phyloP scores from a whole-genome alignment of 768 basidiomycete species.

The Serpula lacrymans region DNA sequence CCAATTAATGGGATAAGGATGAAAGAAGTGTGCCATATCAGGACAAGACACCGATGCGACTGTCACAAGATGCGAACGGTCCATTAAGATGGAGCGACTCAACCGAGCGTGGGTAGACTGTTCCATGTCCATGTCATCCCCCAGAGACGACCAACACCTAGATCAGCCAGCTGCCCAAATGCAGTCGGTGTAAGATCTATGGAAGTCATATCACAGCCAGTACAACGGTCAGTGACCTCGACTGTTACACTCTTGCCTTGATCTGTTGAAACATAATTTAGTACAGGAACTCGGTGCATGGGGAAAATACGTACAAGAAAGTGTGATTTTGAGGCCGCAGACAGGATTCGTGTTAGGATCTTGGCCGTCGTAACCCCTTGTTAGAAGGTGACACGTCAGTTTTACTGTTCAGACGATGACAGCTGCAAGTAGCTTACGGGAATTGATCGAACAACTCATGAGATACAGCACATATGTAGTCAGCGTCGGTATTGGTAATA shows the following conservation, averaged over 20 bases:
- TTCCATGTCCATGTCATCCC: slow-evolving; percentile 7
- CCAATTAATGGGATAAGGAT: too few species aligned
- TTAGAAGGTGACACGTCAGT: too few species aligned
- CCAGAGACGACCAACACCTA: slow-evolving; percentile 4
- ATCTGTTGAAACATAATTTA: slow-evolving; percentile 1
- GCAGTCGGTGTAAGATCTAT: slow-evolving; percentile 6
- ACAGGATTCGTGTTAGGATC: too few species aligned
- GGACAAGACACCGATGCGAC: too few species aligned
- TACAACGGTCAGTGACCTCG: slow-evolving; percentile 8
- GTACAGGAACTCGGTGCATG: neutral
- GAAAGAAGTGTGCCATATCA: too few species aligned
- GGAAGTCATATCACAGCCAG: too few species aligned
- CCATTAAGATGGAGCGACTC: too few species aligned
- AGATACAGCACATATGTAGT: slow-evolving; percentile 60
- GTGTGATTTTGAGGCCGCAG: slow-evolving; percentile 5
- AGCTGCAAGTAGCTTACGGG: slow-evolving; percentile 42
- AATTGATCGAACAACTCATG: slow-evolving; percentile 51
- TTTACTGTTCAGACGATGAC: too few species aligned
- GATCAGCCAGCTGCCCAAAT: slow-evolving; percentile 7
- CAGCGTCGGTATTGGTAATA: slow-evolving; percentile 45
- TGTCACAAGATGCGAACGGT: too few species aligned
- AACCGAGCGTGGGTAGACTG: too few species aligned
- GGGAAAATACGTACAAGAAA: slow-evolving; percentile 1
- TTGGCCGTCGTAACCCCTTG: too few species aligned
- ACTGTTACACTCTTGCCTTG: slow-evolving; percentile 9